A percentile compares a stretch with the other conserved stretches of the same genome.
Evolutionary conservation across 2,329 filamentous ascomycete species (phyloP).

Genomic region (Colletotrichum phormii): DNA sequence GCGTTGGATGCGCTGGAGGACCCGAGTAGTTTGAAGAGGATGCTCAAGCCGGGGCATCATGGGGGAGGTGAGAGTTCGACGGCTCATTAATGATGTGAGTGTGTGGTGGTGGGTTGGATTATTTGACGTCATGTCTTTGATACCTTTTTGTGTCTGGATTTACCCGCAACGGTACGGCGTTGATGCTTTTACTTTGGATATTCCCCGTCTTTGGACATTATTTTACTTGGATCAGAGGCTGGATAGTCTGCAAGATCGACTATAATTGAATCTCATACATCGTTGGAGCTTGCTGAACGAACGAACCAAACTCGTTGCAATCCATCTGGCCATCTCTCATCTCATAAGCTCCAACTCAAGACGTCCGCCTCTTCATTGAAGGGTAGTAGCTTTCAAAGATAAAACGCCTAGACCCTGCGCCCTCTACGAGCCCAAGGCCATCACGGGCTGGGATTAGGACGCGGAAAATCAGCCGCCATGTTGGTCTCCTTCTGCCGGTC

Average conservation of each 20-base stretch:
- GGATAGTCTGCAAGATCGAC: slow-evolving; percentile 3
- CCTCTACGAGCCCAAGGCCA: neutral
- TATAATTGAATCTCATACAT: neutral
- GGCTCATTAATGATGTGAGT: neutral
- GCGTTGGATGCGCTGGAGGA: slow-evolving; percentile 64
- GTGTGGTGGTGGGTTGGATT: neutral
- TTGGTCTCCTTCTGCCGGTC: slow-evolving; percentile 33
- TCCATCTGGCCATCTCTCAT: too few species aligned
- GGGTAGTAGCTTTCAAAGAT: too few species aligned
- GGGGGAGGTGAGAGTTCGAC: slow-evolving; percentile 24
- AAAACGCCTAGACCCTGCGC: neutral
- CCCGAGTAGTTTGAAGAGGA: slow-evolving; percentile 57
- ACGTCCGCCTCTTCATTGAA: too few species aligned
- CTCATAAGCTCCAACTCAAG: too few species aligned
- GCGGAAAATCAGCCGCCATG: slow-evolving; percentile 28
- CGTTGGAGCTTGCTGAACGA: neutral
- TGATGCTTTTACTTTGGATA: neutral
- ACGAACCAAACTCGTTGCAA: neutral
- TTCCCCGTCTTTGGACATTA: neutral
- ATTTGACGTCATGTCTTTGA: slow-evolving; percentile 5
- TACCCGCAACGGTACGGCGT: neutral
- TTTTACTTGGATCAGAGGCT: neutral
- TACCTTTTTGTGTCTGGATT: slow-evolving; percentile 14
- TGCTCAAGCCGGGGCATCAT: slow-evolving; percentile 19
- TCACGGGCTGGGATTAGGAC: neutral